Evolutionary conservation across 257 asterid species (phyloP), one percentile per base, ranked within the genome.

Genomic region (Nicotiana sylvestris): DNA sequence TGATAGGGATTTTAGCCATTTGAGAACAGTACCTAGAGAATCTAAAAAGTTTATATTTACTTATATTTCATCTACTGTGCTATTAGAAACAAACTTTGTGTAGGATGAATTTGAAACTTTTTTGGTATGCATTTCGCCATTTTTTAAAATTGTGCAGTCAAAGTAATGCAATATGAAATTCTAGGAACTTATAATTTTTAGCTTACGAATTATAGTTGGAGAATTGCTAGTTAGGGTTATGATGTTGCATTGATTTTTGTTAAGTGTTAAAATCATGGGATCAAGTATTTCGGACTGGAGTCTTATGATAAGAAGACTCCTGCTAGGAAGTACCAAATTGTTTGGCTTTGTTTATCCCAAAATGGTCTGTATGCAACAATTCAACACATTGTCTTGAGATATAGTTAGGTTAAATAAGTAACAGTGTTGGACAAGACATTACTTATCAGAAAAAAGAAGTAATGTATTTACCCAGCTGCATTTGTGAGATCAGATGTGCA

Each of bases 31-130:
- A 81, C 78, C 9, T 12, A 65, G 81, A 82, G 86, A 88, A 86
- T 85, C 85, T 83, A 80, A 86, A 81, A 60, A 82, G 87, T 80
- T 86, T 82, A 30, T 21, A 81, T 83, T 80, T 85, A 79, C 85
- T 83, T 65, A 66, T 80, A 16, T 74, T 56, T 35, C 68, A 65
- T 77, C 83, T 86, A 58, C 80, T 83, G 66, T 80, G 58, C 18
- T 80, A 33, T 64, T 68, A 72, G 69, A 37, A 21, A 21, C 21
- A 21, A 21, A 21, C 21, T 21, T 21, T 21, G 21, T 21, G 21
- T 21, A 21, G 21, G 21, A 21, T 21, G 21, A 21, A 21, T 76
- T 51, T 76, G 46, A 64, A 51, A 76, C 64, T 51, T 7, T 27
- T 51, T 27, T 21, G 64, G 80, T 76, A 76, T 51, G 80, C 62